Evolutionary conservation across 192 early-diverging fungal species (phyloP), one percentile per base, ranked within the genome.

Genomic region (Podila minutissima): DNA sequence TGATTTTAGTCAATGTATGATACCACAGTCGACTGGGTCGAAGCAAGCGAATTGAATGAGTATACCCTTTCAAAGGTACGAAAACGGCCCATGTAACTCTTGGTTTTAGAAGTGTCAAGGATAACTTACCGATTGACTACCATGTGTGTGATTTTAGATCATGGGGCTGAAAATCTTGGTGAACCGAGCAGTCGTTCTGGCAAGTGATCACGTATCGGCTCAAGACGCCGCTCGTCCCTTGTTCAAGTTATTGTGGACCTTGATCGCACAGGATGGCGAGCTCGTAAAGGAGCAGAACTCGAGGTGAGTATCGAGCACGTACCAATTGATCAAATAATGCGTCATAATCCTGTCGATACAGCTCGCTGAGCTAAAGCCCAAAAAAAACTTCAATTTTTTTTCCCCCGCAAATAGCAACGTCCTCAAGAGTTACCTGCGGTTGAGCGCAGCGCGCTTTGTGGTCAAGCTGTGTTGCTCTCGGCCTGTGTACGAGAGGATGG

Each of bases 231-330:
- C 83, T 20, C 79, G 67, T 12, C 87, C 89, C 3, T 84, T 93
- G 0, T 84, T 92, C 37, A 90, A 91, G 49, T 64, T 94, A 22
- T 77, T 95, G 57, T 88, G 88, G 72, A 83, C 82, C 58, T 68
- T 94, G 55, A 82, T 95, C 20, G 84, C 84, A 55, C 79, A 83
- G 37, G 89, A 91, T 26, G 95, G 95, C 24, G 92, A 94, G 71
- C 64, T 94, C 24, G 75, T 88, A 11, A 64, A 76, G 2, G 87
- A 89, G 20, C 75, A 83, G 59, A 66, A 72, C 0, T 86, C 91
- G 57, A 82, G 83, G 75, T 81, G 71, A 75, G 62, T 46, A 15
- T 46, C 15, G 15, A 46, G 41, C 1, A 46, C 9, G 41, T 19
- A 41, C 11, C 2, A 9, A 32, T 31, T 22, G 6, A 11, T 31